Evolutionary conservation across 1,284 basidiomycete species (phyloP), one percentile per base, ranked within the genome.

Genomic region (Phaffia rhodozyma): DNA sequence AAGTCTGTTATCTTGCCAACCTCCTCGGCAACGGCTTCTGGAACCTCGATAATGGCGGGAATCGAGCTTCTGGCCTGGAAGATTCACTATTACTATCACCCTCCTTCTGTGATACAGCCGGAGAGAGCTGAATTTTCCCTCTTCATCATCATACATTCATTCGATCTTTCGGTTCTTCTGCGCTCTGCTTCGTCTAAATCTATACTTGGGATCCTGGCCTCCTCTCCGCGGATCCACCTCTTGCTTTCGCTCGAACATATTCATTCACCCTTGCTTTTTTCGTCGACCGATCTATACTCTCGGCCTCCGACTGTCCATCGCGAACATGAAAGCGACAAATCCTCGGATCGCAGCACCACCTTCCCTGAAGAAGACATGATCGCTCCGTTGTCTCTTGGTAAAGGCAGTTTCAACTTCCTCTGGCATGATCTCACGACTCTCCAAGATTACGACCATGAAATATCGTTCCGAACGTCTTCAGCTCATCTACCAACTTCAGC

Each of bases 391-490:
- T 43, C 38, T 16, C 38, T 43, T 16, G 38, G 38, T 16, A 43
- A 43, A 5, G 67, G 82, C 43, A 86, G 86, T 1, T 90, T 86
- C 74, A 81, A 84, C 6, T 93, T 89, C 84, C 76, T 93, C 20
- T 91, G 89, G 83, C 89, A 94, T 75, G 87, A 91, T 73, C 73
- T 87, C 21, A 87, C 90, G 2, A 94, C 92, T 0, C 85, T 89
- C 68, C 79, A 78, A 29, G 79, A 87, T 1, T 94, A 93, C 76
- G 85, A 87, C 71, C 79, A 82, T 66, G 92, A 96, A 74, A 81
- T 86, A 60, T 79, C 83, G 25, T 76, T 72, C 60, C 72, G 63
- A 34, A 65, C 58, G 21, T 25, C 51, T 21, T 57, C 63, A 13
- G 63, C 63, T 1, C 58, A 54, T 13, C 63, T 58, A 34, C 63